Base-by-base conservation (phyloP, 1,139 yeast species). In the Taiozyma onychis region DNA sequence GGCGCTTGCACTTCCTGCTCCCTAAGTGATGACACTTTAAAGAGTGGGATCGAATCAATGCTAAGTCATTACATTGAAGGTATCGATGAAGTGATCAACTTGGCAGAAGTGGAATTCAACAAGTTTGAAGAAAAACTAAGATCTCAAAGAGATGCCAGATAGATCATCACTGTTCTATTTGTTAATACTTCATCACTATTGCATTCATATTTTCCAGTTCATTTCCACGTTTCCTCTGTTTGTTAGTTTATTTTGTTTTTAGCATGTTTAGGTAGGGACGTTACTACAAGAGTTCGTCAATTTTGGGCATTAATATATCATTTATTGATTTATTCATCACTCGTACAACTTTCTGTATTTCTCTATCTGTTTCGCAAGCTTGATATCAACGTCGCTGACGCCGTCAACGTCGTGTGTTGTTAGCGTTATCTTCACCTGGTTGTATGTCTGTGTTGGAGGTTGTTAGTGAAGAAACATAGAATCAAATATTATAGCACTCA, bases 1-100 rank as follows among this genome's bases (percentile, higher is more conserved):
- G 95, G 95, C 43, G 93, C 95, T 2, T 86, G 95, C 67, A 79
- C 88, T 55, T 80, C 88, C 22, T 86, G 95, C 62, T 88, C 88
- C 44, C 77, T 88, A 2, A 81, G 88, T 57, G 83, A 85, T 44
- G 86, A 83, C 39, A 86, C 95, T 1, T 74, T 86, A 61, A 86
- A 86, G 59, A 80, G 83, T 58, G 95, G 95, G 30, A 85, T 86
- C 54, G 91, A 85, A 64, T 82, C 88, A 45, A 86, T 86, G 95
- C 70, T 86, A 63, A 84, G 81, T 61, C 84, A 84, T 66, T 86
- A 86, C 63, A 85, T 86, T 41, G 95, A 86, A 62, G 95, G 86
- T 63, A 91, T 86, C 24, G 77, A 80, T 52, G 72, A 76, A 43
- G 95, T 86, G n/a, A 79, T 61, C 39, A 61, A 61, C 49, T 42